Percentiles rank a stretch among this genome's conserved stretches.
Evolutionary conservation across 148 eudicot species (phyloP).

Genomic region (Polygonum aviculare): DNA sequence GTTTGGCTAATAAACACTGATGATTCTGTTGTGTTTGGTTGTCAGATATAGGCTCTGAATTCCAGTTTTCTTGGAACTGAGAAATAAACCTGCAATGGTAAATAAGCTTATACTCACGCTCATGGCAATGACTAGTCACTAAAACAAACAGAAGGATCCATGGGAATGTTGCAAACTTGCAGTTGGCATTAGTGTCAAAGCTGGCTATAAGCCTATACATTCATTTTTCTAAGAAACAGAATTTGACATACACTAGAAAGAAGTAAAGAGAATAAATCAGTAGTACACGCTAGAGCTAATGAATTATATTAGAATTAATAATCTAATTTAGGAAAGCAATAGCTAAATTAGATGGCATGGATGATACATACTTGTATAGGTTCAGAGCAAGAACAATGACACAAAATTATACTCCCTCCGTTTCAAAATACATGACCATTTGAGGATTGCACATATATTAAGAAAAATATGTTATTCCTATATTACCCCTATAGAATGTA

Average conservation of each 20-base stretch:
- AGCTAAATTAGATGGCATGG: neutral
- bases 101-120: neutral
- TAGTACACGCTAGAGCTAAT: neutral
- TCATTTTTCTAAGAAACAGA: too few species aligned
- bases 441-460: too few species aligned
- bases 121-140: neutral
- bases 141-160: too few species aligned
- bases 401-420: too few species aligned
- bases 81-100: neutral
- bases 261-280: neutral
- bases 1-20: neutral
- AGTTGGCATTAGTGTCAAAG: too few species aligned
- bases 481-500: too few species aligned
- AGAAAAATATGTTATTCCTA: too few species aligned
- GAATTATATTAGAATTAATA: neutral
- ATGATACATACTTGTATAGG: neutral
- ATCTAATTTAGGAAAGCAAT: neutral
- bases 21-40: neutral
- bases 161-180: too few species aligned
- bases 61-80: neutral
- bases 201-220: too few species aligned
- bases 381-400: neutral
- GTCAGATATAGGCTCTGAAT: neutral
- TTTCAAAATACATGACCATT: too few species aligned
- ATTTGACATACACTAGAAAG: neutral